A percentile compares a stretch with the other conserved stretches of the same genome.
These are phyloP conservation scores for Bolboschoenus planiculmis DNA, from an alignment of 176 grass and related monocot genomes.

Conservation along the genomic window DNA sequence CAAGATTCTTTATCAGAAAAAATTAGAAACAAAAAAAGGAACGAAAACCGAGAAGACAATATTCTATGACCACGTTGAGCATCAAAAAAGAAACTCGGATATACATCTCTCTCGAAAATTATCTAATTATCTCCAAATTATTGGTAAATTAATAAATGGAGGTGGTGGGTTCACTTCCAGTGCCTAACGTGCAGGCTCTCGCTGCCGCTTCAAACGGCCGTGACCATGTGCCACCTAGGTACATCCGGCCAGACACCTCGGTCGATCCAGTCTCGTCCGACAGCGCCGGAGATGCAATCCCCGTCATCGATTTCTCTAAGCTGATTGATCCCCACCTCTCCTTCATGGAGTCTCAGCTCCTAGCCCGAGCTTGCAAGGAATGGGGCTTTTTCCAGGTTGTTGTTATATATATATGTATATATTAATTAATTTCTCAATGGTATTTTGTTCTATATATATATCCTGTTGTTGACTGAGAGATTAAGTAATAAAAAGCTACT, in stretches of 20 bases:
- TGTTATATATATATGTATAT: too few species aligned
- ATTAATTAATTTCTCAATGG: not conserved
- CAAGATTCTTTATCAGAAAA: too few species aligned
- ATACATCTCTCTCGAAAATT: too few species aligned
- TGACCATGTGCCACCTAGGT: constrained; percentile 33
- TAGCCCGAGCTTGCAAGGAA: constrained; percentile 36
- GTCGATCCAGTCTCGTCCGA: constrained; percentile 17
- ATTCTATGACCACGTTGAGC: not conserved
- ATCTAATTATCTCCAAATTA: too few species aligned
- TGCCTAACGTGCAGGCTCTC: constrained; percentile 47
- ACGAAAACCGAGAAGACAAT: not conserved
- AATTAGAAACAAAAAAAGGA: too few species aligned
- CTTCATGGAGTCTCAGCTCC: constrained; percentile 14
- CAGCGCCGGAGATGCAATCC: constrained; percentile 18
- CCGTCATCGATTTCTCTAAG: constrained; percentile 37
- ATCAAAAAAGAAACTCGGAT: too few species aligned
- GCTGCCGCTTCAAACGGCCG: not conserved
- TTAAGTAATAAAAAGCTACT: not conserved
- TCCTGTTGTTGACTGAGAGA: not conserved
- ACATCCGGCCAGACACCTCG: constrained; percentile 21
- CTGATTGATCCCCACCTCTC: constrained; percentile 29
- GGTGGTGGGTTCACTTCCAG: constrained; percentile 28
- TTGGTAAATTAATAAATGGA: too few species aligned
- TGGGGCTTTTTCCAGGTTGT: constrained; percentile 73
- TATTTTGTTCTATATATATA: not conserved